These are phyloP conservation scores for Colletotrichum karsti DNA, from an alignment of 2,329 filamentous ascomycete species.

Conservation along the genomic window DNA sequence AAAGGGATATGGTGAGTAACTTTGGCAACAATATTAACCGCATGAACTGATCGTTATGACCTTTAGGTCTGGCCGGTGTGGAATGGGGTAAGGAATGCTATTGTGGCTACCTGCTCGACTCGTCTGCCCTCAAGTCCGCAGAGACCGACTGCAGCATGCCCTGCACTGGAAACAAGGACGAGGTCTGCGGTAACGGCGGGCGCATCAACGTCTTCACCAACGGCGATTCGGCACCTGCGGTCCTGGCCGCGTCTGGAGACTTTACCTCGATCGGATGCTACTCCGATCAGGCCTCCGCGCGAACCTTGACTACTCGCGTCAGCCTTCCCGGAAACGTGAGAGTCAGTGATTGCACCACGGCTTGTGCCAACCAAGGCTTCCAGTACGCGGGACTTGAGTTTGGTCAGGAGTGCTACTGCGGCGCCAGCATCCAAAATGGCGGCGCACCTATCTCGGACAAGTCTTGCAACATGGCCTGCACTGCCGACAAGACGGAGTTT, in stretches of 20 bases:
- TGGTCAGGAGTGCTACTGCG: constrained; percentile 50
- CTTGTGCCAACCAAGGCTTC: constrained; percentile 52
- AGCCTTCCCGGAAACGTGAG: constrained; percentile 48
- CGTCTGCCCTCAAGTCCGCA: constrained; percentile 51
- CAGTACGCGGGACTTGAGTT: constrained; percentile 58
- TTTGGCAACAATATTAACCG: no score
- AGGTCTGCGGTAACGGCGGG: constrained; percentile 56
- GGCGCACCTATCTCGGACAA: constrained; percentile 43
- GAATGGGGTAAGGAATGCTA: constrained; percentile 62
- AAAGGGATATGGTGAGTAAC: constrained; percentile 30
- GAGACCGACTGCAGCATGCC: constrained; percentile 66
- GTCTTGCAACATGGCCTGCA: constrained; percentile 61
- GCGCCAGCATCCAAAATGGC: constrained; percentile 59
- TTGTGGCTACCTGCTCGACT: constrained; percentile 58
- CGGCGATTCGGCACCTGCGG: constrained; percentile 52
- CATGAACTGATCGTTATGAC: not conserved
- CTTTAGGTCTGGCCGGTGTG: constrained; percentile 47
- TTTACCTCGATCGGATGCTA: constrained; percentile 71
- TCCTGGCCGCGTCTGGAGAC: constrained; percentile 54
- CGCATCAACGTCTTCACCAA: constrained; percentile 58
- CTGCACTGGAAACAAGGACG: constrained; percentile 53
- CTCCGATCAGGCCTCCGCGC: constrained; percentile 51
- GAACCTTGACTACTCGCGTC: constrained; percentile 53
- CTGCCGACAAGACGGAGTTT: constrained; percentile 49
- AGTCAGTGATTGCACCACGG: constrained; percentile 49